phyloP scores from a whole-genome alignment of 2,329 filamentous ascomycete genomes.

The Septoria petroselini region DNA sequence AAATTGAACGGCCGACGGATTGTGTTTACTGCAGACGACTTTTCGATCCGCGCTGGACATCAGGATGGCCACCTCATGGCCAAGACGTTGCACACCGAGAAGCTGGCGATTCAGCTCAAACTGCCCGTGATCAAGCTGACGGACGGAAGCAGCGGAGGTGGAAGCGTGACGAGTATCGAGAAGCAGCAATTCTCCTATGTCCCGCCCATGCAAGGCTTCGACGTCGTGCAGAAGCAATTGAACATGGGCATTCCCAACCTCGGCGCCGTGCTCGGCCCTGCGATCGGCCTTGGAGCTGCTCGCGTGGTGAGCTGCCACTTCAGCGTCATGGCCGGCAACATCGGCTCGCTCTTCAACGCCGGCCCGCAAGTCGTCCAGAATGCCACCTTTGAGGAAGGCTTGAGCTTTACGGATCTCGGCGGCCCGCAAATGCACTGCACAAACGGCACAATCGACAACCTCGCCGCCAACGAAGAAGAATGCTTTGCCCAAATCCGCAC shows the following conservation, averaged over 20 bases:
- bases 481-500: conserved; percentile 60
- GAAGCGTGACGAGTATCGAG: conserved; percentile 59
- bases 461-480: conserved; percentile 58
- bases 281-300: conserved; percentile 62
- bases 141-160: conserved; percentile 62
- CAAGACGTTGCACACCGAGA: conserved; percentile 59
- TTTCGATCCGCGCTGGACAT: conserved; percentile 61
- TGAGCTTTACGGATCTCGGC: conserved; percentile 58
- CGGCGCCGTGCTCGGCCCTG: conserved; percentile 61
- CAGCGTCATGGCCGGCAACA: conserved; percentile 62
- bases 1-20: conserved; percentile 53
- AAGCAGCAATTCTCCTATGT: conserved; percentile 58
- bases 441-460: conserved; percentile 65
- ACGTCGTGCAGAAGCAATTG: conserved; percentile 54
- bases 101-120: conserved; percentile 56
- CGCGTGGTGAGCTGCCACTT: conserved; percentile 62
- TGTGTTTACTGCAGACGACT: conserved; percentile 63
- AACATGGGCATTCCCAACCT: conserved; percentile 64
- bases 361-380: conserved; percentile 60
- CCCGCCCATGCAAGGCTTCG: conserved; percentile 55
- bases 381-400: conserved; percentile 63
- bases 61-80: conserved; percentile 59
- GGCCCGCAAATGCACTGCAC: conserved; percentile 61
- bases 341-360: conserved; percentile 62
- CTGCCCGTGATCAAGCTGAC: conserved; percentile 63